Evolutionary conservation across 169 alveolate genomes (phyloP).

Genomic region (Plasmodium malariae): DNA sequence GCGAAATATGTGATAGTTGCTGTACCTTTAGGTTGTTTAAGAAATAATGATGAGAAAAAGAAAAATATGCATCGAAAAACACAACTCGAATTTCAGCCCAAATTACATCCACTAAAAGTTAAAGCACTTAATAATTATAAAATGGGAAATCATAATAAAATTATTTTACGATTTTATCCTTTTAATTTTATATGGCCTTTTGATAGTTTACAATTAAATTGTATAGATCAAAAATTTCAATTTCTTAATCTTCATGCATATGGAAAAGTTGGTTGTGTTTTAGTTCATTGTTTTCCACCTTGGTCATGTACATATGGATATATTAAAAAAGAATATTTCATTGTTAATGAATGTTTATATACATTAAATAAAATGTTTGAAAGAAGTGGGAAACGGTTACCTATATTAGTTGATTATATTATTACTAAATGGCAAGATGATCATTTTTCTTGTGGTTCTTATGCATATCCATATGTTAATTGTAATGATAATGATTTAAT

Average conservation of each 20-base stretch:
- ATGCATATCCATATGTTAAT: slow-evolving; percentile 82
- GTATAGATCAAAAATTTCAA: slow-evolving; percentile 84
- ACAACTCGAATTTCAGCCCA: slow-evolving; percentile 76
- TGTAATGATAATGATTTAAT: slow-evolving; percentile 85
- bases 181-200: slow-evolving; percentile 82
- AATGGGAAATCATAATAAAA: slow-evolving; percentile 88
- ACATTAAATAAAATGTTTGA: slow-evolving; percentile 79
- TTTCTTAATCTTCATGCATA: slow-evolving; percentile 83
- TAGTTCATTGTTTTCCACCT: slow-evolving; percentile 88
- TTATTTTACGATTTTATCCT: slow-evolving; percentile 81
- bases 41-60: slow-evolving; percentile 48
- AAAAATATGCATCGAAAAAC: slow-evolving; percentile 14
- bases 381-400: slow-evolving; percentile 67
- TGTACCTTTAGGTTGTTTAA: slow-evolving; percentile 71
- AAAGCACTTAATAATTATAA: slow-evolving; percentile 78
- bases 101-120: slow-evolving; percentile 78
- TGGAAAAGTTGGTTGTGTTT: slow-evolving; percentile 83
- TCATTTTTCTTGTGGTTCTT: slow-evolving; percentile 82
- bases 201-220: slow-evolving; percentile 81
- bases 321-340: slow-evolving; percentile 72
- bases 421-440: slow-evolving; percentile 85
- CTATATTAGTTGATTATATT: slow-evolving; percentile 81
- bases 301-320: slow-evolving; percentile 79
- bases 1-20: slow-evolving; percentile 77
- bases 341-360: slow-evolving; percentile 82